phyloP scores from a whole-genome alignment of 192 early-diverging fungal species.

The Coemansia guatemalensis region DNA sequence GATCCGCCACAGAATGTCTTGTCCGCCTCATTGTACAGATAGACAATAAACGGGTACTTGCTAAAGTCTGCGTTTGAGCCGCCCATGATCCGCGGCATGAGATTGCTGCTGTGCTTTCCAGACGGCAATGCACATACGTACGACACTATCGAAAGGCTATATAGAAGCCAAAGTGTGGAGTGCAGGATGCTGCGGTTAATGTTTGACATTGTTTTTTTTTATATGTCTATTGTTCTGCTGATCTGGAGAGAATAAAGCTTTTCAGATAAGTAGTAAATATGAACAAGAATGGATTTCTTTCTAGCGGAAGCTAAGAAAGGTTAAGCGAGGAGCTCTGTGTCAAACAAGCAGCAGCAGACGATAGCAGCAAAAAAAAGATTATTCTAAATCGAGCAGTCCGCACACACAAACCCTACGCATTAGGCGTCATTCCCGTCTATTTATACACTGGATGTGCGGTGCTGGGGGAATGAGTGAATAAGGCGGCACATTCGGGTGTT shows the following conservation, averaged over 20 bases:
- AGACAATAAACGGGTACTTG: slow-evolving; percentile 51
- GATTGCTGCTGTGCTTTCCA: slow-evolving; percentile 1
- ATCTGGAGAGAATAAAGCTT: not conserved
- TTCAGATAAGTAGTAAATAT: not conserved
- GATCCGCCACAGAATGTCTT: slow-evolving; percentile 51
- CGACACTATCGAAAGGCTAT: not conserved
- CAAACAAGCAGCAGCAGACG: not conserved
- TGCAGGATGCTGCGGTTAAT: not conserved
- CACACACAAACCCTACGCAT: not conserved
- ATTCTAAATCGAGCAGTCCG: not conserved
- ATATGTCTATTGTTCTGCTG: not conserved
- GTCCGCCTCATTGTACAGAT: slow-evolving; percentile 34
- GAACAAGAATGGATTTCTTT: not conserved
- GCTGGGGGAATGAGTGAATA: not conserved
- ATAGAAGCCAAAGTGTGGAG: slow-evolving; percentile 1
- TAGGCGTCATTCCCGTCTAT: not conserved
- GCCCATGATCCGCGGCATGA: slow-evolving; percentile 52
- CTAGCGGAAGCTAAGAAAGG: not conserved
- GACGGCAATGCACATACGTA: slow-evolving; percentile 9
- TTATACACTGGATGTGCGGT: not conserved
- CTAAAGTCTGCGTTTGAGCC: slow-evolving; percentile 28
- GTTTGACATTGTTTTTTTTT: not conserved
- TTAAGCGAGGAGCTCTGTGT: not conserved
- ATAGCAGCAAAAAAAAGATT: not conserved
- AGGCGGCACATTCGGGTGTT: not conserved